Evolutionary conservation across 2,329 filamentous ascomycete species (phyloP).

Genomic region (Colletotrichum godetiae): DNA sequence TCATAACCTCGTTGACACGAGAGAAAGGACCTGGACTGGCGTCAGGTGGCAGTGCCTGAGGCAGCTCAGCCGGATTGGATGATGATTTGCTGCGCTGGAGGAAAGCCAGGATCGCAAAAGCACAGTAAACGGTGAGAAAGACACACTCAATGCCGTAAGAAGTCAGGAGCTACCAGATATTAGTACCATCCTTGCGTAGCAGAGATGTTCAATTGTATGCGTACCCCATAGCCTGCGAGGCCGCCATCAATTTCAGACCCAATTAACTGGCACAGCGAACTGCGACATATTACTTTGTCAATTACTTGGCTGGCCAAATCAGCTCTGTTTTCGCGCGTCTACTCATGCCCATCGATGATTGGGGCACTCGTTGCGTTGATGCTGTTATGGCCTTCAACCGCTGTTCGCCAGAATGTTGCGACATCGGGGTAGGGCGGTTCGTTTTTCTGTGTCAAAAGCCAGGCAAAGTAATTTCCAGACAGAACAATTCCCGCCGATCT

Average conservation of each 20-base stretch:
- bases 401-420: slow-evolving; percentile 18
- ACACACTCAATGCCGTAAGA: slow-evolving; percentile 10
- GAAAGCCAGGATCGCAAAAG: background rate
- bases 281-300: background rate
- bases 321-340: slow-evolving; percentile 12
- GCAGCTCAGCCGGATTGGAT: background rate
- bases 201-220: background rate
- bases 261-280: slow-evolving; percentile 14
- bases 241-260: slow-evolving; percentile 16
- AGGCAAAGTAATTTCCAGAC: slow-evolving; percentile 24
- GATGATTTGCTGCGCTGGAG: background rate
- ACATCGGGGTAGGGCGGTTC: slow-evolving; percentile 26
- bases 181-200: background rate
- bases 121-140: slow-evolving; percentile 20
- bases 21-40: background rate
- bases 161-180: background rate
- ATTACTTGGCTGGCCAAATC: background rate
- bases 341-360: slow-evolving; percentile 31
- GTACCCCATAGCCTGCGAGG: slow-evolving; percentile 15
- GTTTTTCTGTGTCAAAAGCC: slow-evolving; percentile 3
- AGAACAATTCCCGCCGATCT: slow-evolving; percentile 15
- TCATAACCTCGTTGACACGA: slow-evolving; percentile 3
- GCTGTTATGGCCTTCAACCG: background rate
- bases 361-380: background rate
- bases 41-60: background rate